Base-by-base conservation (phyloP, 139 green algal species). In the Picochlorum sp. region DNA sequence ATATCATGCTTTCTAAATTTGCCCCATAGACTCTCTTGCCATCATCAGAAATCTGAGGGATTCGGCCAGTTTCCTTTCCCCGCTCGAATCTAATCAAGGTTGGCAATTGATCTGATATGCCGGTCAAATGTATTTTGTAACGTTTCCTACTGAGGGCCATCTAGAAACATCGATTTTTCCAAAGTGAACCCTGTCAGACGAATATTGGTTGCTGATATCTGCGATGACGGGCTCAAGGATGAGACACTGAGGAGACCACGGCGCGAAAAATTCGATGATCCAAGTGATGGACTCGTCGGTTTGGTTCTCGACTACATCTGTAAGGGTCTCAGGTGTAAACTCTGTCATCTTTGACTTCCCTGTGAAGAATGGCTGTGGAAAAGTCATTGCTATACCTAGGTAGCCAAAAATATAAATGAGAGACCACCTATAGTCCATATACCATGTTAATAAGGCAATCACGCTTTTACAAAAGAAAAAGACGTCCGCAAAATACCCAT, bases 31-130 rank as follows among this genome's bases (percentile, higher is more conserved):
- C 61, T 6, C 37, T 57, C 34, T 54, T 54, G 8, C 68, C 69
- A 66, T 80, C 65, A n/a, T 50, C 37, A 62, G 57, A 83, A 18
- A 83, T 49, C 61, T 81, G 77, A 8, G 79, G 79, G 59, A 86
- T 84, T 32, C 79, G 57, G 7, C 49, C 74, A 24, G 65, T 37
- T 54, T 86, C 79, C 21, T 73, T 68, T 3, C 79, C 79, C 6
- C 68, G 63, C 28, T 86, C 51, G 32, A 82, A 86, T 45, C 78
- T 56, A 38, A 88, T 81, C 4, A 86, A 74, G 49, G 79, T 87
- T n/a, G 73, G 81, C 38, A 84, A 62, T 62, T 83, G 74, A 32
- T 74, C 60, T 18, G 14, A 21, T 6, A 38, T 37, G 7, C 70
- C 70, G 5, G 52, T 62, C 30, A 72, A 45, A 13, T 45, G 21